Evolutionary conservation across 345 rosid species (phyloP), one percentile per base, ranked within the genome.

Genomic region (Cardamine chenopodiifolia): DNA sequence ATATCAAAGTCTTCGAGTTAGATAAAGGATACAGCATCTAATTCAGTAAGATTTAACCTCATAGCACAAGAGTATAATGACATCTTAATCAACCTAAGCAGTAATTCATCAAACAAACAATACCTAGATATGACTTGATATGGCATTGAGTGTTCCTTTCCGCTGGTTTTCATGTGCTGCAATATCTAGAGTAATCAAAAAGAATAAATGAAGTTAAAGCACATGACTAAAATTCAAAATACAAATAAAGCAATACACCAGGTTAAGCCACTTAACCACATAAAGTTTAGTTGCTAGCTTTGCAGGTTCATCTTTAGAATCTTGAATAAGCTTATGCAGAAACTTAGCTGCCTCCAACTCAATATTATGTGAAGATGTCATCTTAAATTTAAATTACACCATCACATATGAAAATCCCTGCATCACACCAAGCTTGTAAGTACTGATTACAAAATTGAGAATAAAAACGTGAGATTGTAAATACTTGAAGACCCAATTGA

Each of bases 61-160:
- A 53, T 45, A 37, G 17, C 26, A 66, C 7, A 68, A 68, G 59
- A 32, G 31, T 28, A 53, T 35, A 44, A 34, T 26, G 6, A 5
- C 56, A 32, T 15, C 64, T 7, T 52, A 53, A 62, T 22, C 37
- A 55, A n/a, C 54, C n/a, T 2, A 56, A 25, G 47, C 7, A 63
- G 61, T 35, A 49, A 25, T 8, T 44, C 22, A 40, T 29, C 17
- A 40, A 9, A 26, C 64, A 68, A 65, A 29, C 12, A 62, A 48
- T 80, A 95, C 99, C 98, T 92, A 8, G 99, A 96, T 82, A 96
- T 96, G 67, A 96, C 99, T 87, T 96, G 99, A 78, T 89, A 96
- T 0, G 99, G 99, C 99, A 96, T 92, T 5, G 99, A 90, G 78
- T 92, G 89, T 45, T 96, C 99, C 83, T 96, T 96, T 81, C 99